Conservation (phyloP, 768 basidiomycete genomes). For the Gloeopeniophorella convolvens region DNA sequence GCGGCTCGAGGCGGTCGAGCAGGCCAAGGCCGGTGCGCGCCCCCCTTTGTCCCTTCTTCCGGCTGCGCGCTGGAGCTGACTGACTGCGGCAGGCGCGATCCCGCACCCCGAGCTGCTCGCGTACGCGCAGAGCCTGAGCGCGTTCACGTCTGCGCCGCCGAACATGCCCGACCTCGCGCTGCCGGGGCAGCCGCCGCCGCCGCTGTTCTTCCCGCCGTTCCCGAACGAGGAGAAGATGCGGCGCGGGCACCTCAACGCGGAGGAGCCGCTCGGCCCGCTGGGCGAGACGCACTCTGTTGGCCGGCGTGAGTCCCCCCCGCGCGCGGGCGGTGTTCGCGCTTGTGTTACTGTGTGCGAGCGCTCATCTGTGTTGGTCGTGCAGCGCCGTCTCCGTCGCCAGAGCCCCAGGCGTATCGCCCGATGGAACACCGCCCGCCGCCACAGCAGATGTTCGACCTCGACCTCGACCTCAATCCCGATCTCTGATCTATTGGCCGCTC, state of each 20-base stretch:
- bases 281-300: conserved; percentile 83
- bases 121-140: conserved; percentile 78
- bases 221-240: conserved; percentile 92
- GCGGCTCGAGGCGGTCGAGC: conserved; percentile 59
- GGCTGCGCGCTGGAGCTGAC: neutral
- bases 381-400: conserved; percentile 63
- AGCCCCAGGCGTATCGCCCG: conserved; percentile 55
- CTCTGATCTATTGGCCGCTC: too few species aligned
- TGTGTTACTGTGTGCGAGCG: neutral
- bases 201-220: conserved; percentile 84
- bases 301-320: conserved; percentile 42
- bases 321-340: neutral
- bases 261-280: conserved; percentile 68
- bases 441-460: conserved; percentile 67
- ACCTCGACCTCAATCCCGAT: conserved; percentile 82
- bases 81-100: conserved; percentile 49
- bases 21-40: conserved; percentile 62
- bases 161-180: conserved; percentile 72
- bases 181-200: conserved; percentile 68
- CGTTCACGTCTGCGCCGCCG: conserved; percentile 84
- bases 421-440: conserved; percentile 57
- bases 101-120: conserved; percentile 78
- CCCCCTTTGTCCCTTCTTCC: neutral
- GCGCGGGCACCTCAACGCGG: conserved; percentile 69
- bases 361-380: conserved; percentile 12